Conservation (phyloP, 306 rosid genomes). For the Malus asiatica region DNA sequence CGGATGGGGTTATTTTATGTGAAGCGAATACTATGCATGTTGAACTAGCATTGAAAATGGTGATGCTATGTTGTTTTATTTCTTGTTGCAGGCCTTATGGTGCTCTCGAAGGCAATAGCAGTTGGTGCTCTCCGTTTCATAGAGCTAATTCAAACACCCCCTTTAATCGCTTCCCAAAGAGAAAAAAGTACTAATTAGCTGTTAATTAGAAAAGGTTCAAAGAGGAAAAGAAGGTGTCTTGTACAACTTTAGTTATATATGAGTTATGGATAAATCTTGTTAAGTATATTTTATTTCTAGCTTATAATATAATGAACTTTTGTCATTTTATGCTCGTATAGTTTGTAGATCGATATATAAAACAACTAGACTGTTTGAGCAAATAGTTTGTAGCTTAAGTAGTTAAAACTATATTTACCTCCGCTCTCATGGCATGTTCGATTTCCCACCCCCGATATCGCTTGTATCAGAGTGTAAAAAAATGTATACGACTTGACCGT, state of each 20-base stretch:
- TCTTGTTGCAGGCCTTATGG: slow-evolving; percentile 32
- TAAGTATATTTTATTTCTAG: neutral
- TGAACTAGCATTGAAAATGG: neutral
- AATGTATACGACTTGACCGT: neutral
- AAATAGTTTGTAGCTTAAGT: too few species aligned
- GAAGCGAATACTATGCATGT: neutral
- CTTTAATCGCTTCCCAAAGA: neutral
- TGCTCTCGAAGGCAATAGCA: slow-evolving; percentile 22
- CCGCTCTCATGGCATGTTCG: too few species aligned
- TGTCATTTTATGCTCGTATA: neutral
- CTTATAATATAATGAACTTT: neutral
- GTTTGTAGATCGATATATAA: neutral
- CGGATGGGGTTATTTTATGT: neutral
- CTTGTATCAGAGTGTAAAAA: too few species aligned
- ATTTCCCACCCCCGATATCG: too few species aligned
- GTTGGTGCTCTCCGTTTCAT: neutral
- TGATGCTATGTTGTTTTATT: neutral
- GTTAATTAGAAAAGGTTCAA: too few species aligned
- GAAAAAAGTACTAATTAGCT: neutral
- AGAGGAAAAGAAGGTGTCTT: neutral
- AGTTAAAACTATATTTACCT: too few species aligned
- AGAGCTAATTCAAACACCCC: neutral
- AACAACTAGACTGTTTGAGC: neutral
- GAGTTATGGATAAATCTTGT: neutral
- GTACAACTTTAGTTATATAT: neutral